Conservation (phyloP, 1,284 basidiomycete genomes). For the Fomes fomentarius region DNA sequence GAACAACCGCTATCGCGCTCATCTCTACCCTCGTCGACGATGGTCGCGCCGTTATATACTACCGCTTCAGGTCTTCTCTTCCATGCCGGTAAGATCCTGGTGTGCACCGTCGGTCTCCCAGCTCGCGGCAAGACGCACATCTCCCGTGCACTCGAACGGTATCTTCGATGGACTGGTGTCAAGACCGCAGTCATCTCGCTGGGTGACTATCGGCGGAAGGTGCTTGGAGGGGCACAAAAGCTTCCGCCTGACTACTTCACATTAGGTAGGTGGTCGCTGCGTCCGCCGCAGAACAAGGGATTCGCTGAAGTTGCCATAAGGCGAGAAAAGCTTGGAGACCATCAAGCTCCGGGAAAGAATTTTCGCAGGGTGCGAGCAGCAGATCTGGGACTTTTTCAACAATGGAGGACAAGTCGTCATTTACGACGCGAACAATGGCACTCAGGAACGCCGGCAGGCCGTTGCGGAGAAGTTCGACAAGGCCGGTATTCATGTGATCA, state of each 20-base stretch:
- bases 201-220: slow-evolving; percentile 92
- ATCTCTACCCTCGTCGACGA: slow-evolving; percentile 32
- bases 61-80: slow-evolving; percentile 86
- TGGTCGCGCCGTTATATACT: slow-evolving; percentile 89
- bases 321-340: slow-evolving; percentile 81
- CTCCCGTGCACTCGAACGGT: slow-evolving; percentile 92
- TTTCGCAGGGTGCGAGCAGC: slow-evolving; percentile 81
- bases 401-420: slow-evolving; percentile 94
- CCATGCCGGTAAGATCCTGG: slow-evolving; percentile 94
- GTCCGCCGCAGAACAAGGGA: neutral
- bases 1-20: neutral
- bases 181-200: slow-evolving; percentile 94
- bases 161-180: slow-evolving; percentile 97
- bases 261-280: slow-evolving; percentile 61
- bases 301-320: slow-evolving; percentile 35
- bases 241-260: slow-evolving; percentile 94
- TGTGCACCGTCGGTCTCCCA: slow-evolving; percentile 90
- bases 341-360: slow-evolving; percentile 76
- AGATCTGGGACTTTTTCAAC: slow-evolving; percentile 90
- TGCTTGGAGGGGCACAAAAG: slow-evolving; percentile 85
- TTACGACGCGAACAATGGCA: slow-evolving; percentile 99
- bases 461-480: slow-evolving; percentile 87
- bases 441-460: slow-evolving; percentile 64
- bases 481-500: slow-evolving; percentile 87
- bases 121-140: slow-evolving; percentile 97